phyloP scores from a whole-genome alignment of 495 filamentous ascomycete genomes.

The Beverwykella pulmonaria region DNA sequence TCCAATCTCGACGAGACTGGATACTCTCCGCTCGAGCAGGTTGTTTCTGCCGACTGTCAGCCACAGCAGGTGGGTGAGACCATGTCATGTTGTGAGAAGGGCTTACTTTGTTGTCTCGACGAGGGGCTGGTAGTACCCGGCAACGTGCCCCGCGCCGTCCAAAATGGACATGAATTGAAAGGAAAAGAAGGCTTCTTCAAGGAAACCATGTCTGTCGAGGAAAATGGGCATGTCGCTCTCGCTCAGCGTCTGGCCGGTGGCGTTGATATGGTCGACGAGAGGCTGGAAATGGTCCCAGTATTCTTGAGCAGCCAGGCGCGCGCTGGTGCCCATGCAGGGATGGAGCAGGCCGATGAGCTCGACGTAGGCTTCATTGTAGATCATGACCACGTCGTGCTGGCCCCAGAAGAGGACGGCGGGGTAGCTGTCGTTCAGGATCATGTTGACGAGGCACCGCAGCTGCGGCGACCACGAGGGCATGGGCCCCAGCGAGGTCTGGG shows the following conservation, averaged over 20 bases:
- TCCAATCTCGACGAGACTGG: slow-evolving; percentile 17
- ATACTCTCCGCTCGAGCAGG: slow-evolving; percentile 20
- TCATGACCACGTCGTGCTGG: slow-evolving; percentile 11
- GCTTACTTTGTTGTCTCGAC: slow-evolving; percentile 26
- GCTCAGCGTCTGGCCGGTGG: slow-evolving; percentile 13
- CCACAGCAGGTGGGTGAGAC: not conserved
- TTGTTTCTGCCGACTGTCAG: slow-evolving; percentile 7
- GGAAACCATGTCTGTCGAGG: slow-evolving; percentile 16
- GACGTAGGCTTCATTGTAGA: slow-evolving; percentile 33
- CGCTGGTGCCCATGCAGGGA: slow-evolving; percentile 23
- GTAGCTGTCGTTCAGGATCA: slow-evolving; percentile 20
- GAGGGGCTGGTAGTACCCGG: slow-evolving; percentile 20
- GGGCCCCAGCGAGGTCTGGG: slow-evolving; percentile 21
- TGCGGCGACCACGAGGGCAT: slow-evolving; percentile 27
- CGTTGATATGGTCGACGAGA: slow-evolving; percentile 11
- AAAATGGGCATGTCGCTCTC: slow-evolving; percentile 18
- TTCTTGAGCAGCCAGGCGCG: slow-evolving; percentile 1
- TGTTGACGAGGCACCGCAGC: slow-evolving; percentile 17
- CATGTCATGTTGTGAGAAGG: not conserved
- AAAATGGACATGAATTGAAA: slow-evolving; percentile 30
- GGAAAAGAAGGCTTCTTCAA: slow-evolving; percentile 33
- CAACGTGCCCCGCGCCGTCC: slow-evolving; percentile 2
- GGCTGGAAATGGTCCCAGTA: slow-evolving; percentile 13
- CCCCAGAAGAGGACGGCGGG: slow-evolving; percentile 35
- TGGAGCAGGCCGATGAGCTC: slow-evolving; percentile 22